Evolutionary conservation across 2,329 filamentous ascomycete genomes (phyloP).

Genomic region (Clarireedia monteithiana): DNA sequence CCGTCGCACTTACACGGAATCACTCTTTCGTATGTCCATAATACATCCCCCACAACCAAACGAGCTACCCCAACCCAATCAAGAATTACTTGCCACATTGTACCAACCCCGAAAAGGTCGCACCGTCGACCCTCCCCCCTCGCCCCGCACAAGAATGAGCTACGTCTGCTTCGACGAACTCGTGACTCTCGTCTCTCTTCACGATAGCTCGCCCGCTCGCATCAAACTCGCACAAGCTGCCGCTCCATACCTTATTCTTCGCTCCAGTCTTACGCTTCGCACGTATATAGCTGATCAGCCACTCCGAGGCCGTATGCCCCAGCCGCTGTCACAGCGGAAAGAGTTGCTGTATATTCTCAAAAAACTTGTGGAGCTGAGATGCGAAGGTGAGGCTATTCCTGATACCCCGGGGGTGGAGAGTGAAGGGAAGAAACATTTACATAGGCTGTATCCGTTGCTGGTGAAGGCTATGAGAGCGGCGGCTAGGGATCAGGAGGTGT

Average conservation of each 20-base stretch:
- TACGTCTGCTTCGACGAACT: conserved; percentile 78
- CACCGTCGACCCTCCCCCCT: conserved; percentile 60
- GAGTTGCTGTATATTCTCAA: conserved; percentile 69
- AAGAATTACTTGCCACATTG: conserved; percentile 52
- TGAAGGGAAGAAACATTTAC: conserved; percentile 63
- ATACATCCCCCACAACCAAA: conserved; percentile 60
- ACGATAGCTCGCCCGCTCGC: conserved; percentile 32
- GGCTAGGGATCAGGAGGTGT: conserved; percentile 53
- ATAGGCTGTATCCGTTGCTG: conserved; percentile 72
- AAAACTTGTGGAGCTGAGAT: conserved; percentile 57
- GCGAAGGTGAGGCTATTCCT: conserved; percentile 64
- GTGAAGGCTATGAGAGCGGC: conserved; percentile 54
- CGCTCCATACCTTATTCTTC: conserved; percentile 74
- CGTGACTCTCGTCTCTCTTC: conserved; percentile 54
- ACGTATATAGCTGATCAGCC: conserved; percentile 88
- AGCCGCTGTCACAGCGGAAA: conserved; percentile 70
- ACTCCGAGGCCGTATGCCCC: conserved; percentile 79
- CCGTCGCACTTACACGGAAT: conserved; percentile 62
- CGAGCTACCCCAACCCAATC: conserved; percentile 44
- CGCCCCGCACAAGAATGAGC: conserved; percentile 61
- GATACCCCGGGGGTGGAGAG: conserved; percentile 43
- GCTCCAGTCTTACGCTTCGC: conserved; percentile 72
- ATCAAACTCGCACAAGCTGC: conserved; percentile 59
- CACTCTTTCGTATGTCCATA: conserved; percentile 74
- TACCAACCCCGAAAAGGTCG: conserved; percentile 61